Percentiles rank a stretch among this genome's conserved stretches.
Conservation (phyloP, 192 early-diverging fungal species). For the Coemansia pectinata region DNA sequence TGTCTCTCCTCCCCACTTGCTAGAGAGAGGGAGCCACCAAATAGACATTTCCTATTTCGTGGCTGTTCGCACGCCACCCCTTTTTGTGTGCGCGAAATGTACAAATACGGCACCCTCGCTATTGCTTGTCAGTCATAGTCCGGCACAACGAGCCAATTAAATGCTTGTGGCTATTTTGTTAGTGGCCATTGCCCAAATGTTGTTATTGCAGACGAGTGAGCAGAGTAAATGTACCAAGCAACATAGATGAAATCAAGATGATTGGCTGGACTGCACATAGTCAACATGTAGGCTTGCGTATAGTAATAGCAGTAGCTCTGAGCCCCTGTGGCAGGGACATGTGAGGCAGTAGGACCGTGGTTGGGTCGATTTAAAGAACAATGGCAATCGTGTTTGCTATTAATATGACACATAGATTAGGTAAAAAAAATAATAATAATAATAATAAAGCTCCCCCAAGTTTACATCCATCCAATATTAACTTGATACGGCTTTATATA, state of each 20-base stretch:
- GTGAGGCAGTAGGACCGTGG: background rate
- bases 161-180: background rate
- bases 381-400: background rate
- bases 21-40: background rate
- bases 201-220: background rate
- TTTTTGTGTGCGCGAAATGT: background rate
- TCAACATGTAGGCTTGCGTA: background rate
- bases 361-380: background rate
- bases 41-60: conserved; percentile 3
- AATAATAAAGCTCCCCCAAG: background rate
- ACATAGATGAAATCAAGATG: background rate
- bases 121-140: background rate
- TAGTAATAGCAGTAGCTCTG: background rate
- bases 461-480: background rate
- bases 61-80: conserved; percentile 24
- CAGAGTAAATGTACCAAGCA: background rate
- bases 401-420: background rate
- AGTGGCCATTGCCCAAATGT: background rate
- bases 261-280: background rate
- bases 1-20: background rate
- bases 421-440: background rate
- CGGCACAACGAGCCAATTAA: background rate
- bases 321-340: background rate
- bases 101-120: background rate
- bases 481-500: background rate